Evolutionary conservation across 2,329 filamentous ascomycete genomes (phyloP), one percentile per base, ranked within the genome.

Genomic region (Xylariaceae sp.): DNA sequence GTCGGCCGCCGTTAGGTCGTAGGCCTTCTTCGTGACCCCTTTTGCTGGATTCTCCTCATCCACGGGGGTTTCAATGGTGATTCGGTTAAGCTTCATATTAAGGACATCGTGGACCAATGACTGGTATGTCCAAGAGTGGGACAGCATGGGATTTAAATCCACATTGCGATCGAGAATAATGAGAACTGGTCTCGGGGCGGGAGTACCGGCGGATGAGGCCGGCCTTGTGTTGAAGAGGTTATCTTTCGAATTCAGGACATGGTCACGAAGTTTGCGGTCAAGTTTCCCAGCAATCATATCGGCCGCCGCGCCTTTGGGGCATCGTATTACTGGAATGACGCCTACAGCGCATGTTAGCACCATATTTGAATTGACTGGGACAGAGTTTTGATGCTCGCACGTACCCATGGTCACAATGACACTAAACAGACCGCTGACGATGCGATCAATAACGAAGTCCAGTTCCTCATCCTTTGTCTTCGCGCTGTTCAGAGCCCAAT

Each of bases 351-450:
- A 19, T 50, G 56, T 60, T 45, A 35, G 47, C 41, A 54, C 27
- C 43, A 9, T 11, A 8, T n/a, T 6, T 9, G 7, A 6, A 6
- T 30, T 43, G 19, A 11, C 43, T 12, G 12, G 43, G 43, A 45
- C 5, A 12, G 11, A 45, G 43, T 9, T 9, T 4, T 45, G 43
- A 5, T 12, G 29, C n/a, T 32, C 29, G 29, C 43, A 32, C 60
- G 32, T 78, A 87, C 91, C 92, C 90, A 96, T 96, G 4, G 94
- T 99, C n/a, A 95, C 94, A 56, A 94, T 87, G 47, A 99, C 94
- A 60, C 91, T 96, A 73, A 97, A 99, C n/a, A 99, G 76, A 0
- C 94, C 94, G 65, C 88, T 95, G 49, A 99, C 94, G 60, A 97
- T 92, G 62, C 86, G 85, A 71, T 99, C 92, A 34, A 99, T 83